Conservation (phyloP, 768 basidiomycete species). For the Daedalea quercina region DNA sequence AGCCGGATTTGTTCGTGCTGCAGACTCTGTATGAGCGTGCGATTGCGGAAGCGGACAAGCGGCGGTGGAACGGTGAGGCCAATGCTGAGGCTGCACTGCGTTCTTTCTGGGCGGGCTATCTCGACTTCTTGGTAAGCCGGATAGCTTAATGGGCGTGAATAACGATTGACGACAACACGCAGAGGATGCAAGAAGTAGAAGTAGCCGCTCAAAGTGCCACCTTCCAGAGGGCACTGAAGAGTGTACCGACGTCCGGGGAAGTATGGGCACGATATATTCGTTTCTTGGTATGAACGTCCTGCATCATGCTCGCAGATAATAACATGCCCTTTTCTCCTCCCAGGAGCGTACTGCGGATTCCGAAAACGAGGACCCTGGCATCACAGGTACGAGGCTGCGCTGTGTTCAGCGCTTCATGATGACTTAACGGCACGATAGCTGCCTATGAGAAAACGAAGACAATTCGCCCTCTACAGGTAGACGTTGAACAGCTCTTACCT, state of each 20-base stretch:
- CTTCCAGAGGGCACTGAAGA: slow-evolving; percentile 56
- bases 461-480: slow-evolving; percentile 45
- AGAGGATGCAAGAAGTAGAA: slow-evolving; percentile 44
- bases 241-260: slow-evolving; percentile 71
- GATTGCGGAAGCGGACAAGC: slow-evolving; percentile 62
- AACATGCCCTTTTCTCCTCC: no score
- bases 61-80: slow-evolving; percentile 45
- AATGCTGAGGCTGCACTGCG: slow-evolving; percentile 53
- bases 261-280: slow-evolving; percentile 77
- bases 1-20: slow-evolving; percentile 53
- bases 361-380: slow-evolving; percentile 25
- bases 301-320: no score
- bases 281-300: slow-evolving; percentile 40
- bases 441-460: slow-evolving; percentile 52
- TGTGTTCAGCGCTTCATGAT: not conserved
- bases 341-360: slow-evolving; percentile 34
- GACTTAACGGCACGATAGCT: slow-evolving; percentile 29
- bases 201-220: slow-evolving; percentile 35
- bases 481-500: slow-evolving; percentile 60
- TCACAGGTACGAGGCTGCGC: slow-evolving; percentile 4
- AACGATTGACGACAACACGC: not conserved
- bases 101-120: slow-evolving; percentile 68
- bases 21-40: slow-evolving; percentile 65
- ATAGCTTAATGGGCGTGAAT: not conserved
- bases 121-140: slow-evolving; percentile 56